phyloP scores from a whole-genome alignment of 805 yeast species.

The Ogataea thermomethanolica region DNA sequence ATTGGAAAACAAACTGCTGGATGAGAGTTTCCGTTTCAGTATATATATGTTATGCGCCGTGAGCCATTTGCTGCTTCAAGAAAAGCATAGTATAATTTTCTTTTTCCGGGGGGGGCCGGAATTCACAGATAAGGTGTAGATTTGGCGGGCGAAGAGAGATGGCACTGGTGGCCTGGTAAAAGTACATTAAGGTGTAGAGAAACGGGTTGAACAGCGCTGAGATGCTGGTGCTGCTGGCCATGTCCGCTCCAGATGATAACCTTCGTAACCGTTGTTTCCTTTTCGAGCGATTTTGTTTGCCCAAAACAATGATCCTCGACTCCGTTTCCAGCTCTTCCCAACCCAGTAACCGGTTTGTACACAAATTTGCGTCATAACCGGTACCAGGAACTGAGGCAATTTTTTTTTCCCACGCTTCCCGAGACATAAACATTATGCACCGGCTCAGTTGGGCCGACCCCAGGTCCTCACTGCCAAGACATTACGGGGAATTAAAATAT shows the following conservation, averaged over 20 bases:
- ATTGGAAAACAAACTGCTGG: slow-evolving; percentile 11
- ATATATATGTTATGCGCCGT: slow-evolving; percentile 10
- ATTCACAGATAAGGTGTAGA: slow-evolving; percentile 1
- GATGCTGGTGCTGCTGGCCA: not conserved
- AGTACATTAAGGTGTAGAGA: not conserved
- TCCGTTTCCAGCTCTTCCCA: not conserved
- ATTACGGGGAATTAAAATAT: slow-evolving; percentile 3
- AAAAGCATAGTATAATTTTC: slow-evolving; percentile 6
- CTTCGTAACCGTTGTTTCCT: slow-evolving; percentile 3
- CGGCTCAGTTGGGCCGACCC: slow-evolving; percentile 7
- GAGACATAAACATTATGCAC: slow-evolving; percentile 10
- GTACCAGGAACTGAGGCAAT: slow-evolving; percentile 2
- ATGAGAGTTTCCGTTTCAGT: slow-evolving; percentile 10
- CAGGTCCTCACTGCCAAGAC: slow-evolving; percentile 3
- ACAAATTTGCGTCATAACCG: slow-evolving; percentile 2
- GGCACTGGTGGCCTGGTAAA: not conserved
- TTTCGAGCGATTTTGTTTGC: not conserved
- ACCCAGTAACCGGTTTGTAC: not conserved
- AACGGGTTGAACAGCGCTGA: too few species aligned
- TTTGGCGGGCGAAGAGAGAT: too few species aligned
- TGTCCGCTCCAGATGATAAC: not conserved
- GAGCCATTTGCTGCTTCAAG: slow-evolving; percentile 7
- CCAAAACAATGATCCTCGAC: not conserved
- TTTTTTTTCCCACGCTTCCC: slow-evolving; percentile 10
- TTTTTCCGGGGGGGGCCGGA: slow-evolving; percentile 13